A percentile compares a stretch with the other conserved stretches of the same genome.
phyloP scores from a whole-genome alignment of 176 grass and related monocot genomes.

The Otatea glauca region DNA sequence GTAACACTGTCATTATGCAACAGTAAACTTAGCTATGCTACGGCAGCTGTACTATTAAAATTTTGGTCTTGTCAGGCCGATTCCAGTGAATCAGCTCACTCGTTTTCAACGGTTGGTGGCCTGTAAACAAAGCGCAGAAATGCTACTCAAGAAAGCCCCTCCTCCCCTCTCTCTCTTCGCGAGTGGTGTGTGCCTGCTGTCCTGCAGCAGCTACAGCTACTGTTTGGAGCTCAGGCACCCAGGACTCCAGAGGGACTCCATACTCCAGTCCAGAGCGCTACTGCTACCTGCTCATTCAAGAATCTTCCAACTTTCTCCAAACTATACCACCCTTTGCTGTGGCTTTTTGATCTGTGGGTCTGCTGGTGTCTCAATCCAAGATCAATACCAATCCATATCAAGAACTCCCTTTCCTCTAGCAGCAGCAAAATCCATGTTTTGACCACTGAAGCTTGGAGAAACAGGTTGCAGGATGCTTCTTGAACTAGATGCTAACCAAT shows the following conservation, averaged over 20 bases:
- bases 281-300: conserved; percentile 29
- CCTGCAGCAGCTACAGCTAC: conserved; percentile 43
- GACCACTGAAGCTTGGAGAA: conserved; percentile 6
- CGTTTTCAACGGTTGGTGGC: conserved; percentile 56
- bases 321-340: conserved; percentile 15
- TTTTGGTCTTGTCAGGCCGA: conserved; percentile 24
- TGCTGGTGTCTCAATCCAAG: conserved; percentile 14
- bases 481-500: conserved; percentile 8
- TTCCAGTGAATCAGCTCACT: conserved; percentile 33
- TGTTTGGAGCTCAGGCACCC: conserved; percentile 39
- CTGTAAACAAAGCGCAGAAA: conserved; percentile 49
- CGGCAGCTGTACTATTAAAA: conserved; percentile 18
- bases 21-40: neutral
- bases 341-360: conserved; percentile 32
- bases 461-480: conserved; percentile 38
- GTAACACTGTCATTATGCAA: conserved; percentile 25
- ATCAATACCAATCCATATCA: conserved; percentile 12
- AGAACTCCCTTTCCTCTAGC: neutral
- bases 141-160: conserved; percentile 9
- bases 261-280: neutral
- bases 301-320: conserved; percentile 47
- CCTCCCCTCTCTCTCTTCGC: conserved; percentile 31
- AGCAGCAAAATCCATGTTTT: conserved; percentile 14
- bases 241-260: neutral
- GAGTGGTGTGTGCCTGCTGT: conserved; percentile 38